Conservation (phyloP, 306 rosid species). For the Quercus dentata region DNA sequence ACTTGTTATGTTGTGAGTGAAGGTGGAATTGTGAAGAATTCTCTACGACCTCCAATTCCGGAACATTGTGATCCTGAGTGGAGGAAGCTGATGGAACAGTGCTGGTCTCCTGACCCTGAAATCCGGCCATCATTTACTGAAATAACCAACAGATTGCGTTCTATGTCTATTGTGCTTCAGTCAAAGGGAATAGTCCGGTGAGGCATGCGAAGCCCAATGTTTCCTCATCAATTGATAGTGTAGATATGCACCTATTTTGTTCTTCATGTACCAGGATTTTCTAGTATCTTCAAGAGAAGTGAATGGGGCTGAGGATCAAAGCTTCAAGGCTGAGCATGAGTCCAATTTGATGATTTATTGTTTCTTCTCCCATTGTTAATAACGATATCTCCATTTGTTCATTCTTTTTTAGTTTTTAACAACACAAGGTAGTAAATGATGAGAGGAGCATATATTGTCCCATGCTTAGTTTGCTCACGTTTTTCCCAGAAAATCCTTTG, state of each 20-base stretch:
- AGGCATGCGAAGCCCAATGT: constrained; percentile 26
- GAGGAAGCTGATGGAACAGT: constrained; percentile 69
- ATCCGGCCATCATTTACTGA: constrained; percentile 63
- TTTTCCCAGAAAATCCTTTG: not conserved
- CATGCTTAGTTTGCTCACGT: not conserved
- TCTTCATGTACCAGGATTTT: constrained; percentile 5
- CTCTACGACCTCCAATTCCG: constrained; percentile 63
- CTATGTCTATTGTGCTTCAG: constrained; percentile 51
- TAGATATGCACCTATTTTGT: constrained; percentile 1
- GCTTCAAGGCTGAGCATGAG: constrained; percentile 2
- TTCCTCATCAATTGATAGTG: constrained; percentile 16
- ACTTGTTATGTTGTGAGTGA: constrained; percentile 18
- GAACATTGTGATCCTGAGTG: constrained; percentile 60
- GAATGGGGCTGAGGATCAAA: constrained; percentile 2
- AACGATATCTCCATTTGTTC: constrained; percentile 16
- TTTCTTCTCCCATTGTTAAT: constrained; percentile 8
- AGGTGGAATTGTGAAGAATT: constrained; percentile 80
- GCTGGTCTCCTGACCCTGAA: constrained; percentile 74
- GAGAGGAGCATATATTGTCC: constrained; percentile 4
- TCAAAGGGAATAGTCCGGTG: constrained; percentile 30
- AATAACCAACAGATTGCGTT: constrained; percentile 52
- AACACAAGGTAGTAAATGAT: constrained; percentile 12
- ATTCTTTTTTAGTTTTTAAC: constrained; percentile 18
- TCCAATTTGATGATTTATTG: constrained; percentile 8
- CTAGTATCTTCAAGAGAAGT: constrained; percentile 3